Evolutionary conservation across 2,329 filamentous ascomycete genomes (phyloP).

Genomic region (Sarocladiaceae sp.): DNA sequence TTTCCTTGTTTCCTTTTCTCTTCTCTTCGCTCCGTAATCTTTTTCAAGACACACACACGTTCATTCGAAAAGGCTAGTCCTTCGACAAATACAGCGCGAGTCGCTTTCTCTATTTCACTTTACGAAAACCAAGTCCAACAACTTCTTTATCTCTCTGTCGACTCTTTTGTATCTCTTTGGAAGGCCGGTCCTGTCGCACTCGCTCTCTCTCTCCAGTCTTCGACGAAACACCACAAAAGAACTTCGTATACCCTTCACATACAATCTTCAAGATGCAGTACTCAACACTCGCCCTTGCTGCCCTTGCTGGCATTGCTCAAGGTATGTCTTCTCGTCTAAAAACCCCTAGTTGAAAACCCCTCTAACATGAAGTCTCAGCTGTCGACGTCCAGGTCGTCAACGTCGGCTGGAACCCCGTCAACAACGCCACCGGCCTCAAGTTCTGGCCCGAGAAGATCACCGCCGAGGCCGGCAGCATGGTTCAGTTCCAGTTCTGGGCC

Average conservation of each 20-base stretch:
- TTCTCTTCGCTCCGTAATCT: constrained; percentile 19
- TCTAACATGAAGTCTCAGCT: constrained; percentile 18
- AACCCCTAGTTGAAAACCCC: constrained; percentile 5
- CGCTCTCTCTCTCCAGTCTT: constrained; percentile 23
- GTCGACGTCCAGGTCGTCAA: constrained; percentile 55
- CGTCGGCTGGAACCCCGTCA: constrained; percentile 48
- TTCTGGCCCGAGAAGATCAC: constrained; percentile 62
- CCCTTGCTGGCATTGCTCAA: constrained; percentile 41
- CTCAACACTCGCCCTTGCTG: constrained; percentile 38
- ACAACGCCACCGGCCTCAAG: constrained; percentile 42
- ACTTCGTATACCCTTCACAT: constrained; percentile 3
- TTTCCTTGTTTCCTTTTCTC: constrained; percentile 14
- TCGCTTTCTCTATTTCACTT: constrained; percentile 26
- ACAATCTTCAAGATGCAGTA: constrained; percentile 44
- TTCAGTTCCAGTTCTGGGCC: constrained; percentile 61
- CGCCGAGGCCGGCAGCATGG: constrained; percentile 55
- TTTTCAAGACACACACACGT: constrained; percentile 17
- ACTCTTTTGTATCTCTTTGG: constrained; percentile 11
- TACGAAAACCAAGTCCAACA: constrained; percentile 5
- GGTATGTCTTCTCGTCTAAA: constrained; percentile 25
- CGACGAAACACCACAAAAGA: constrained; percentile 14
- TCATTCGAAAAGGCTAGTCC: constrained; percentile 38
- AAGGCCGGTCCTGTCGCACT: constrained; percentile 18
- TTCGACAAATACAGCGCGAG: constrained; percentile 37
- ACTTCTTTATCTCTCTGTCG: constrained; percentile 8